phyloP scores from a whole-genome alignment of 73 alveolate species.

The Blepharisma stoltei region DNA sequence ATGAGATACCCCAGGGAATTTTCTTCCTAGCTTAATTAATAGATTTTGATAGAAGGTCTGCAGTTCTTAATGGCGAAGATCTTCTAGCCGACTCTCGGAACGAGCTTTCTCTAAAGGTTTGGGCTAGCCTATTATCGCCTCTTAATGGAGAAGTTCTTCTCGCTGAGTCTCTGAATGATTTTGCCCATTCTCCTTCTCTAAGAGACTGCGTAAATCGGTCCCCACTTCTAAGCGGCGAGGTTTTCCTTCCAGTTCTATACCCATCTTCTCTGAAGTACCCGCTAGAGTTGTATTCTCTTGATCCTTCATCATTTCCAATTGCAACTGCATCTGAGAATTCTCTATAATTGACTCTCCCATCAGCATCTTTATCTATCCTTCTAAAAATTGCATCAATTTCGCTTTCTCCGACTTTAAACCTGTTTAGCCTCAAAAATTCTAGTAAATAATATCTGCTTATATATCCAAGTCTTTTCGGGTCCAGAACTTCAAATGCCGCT shows the following conservation, averaged over 20 bases:
- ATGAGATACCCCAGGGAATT: too few relatives aligned
- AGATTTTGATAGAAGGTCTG: too few relatives aligned
- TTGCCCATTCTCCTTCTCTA: neutral
- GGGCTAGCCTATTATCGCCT: too few relatives aligned
- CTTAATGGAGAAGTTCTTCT: neutral
- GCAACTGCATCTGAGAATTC: slow-evolving; percentile 28
- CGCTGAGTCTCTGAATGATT: neutral
- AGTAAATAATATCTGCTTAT: slow-evolving; percentile 29
- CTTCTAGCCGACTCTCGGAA: too few relatives aligned
- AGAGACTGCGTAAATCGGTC: neutral
- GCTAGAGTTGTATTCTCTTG: neutral
- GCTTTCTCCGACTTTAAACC: slow-evolving; percentile 8
- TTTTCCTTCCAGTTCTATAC: neutral
- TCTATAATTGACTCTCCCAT: slow-evolving; percentile 19
- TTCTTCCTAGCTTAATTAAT: too few relatives aligned
- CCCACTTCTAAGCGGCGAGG: neutral
- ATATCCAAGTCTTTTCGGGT: slow-evolving; percentile 23
- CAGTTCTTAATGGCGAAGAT: too few relatives aligned
- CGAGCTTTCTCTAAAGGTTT: too few relatives aligned
- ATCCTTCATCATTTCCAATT: neutral
- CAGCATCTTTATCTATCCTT: slow-evolving; percentile 39
- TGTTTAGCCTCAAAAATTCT: slow-evolving; percentile 33
- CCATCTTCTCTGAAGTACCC: neutral
- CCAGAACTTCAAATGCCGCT: slow-evolving; percentile 33
- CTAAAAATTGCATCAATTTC: slow-evolving; percentile 43